Conservation (phyloP, 2,329 filamentous ascomycete species). For the Fusarium sp. region DNA sequence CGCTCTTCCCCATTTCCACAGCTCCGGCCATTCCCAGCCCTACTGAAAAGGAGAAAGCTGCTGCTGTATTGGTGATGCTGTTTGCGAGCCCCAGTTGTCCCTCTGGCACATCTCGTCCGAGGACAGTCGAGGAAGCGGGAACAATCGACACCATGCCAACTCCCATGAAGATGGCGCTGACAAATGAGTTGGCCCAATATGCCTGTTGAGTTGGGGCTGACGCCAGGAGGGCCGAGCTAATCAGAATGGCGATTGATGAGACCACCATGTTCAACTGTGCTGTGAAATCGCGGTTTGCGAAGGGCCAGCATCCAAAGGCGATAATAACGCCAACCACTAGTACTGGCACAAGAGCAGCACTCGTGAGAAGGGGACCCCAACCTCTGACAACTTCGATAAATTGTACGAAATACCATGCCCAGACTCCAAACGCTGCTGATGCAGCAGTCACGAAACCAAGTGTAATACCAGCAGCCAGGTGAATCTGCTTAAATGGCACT, state of each 20-base stretch:
- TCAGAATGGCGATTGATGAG: slow-evolving; percentile 28
- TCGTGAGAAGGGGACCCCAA: slow-evolving; percentile 33
- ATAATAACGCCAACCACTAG: slow-evolving; percentile 28
- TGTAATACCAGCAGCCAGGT: slow-evolving; percentile 18
- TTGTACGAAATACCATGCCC: slow-evolving; percentile 41
- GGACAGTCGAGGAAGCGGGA: slow-evolving; percentile 31
- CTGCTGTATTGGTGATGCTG: slow-evolving; percentile 28
- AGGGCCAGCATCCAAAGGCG: slow-evolving; percentile 28
- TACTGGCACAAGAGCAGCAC: slow-evolving; percentile 37
- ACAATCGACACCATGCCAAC: slow-evolving; percentile 37
- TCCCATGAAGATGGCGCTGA: slow-evolving; percentile 41
- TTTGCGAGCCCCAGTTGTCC: slow-evolving; percentile 36
- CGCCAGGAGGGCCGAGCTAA: slow-evolving; percentile 37
- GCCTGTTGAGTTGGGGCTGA: slow-evolving; percentile 34
- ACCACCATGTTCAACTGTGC: slow-evolving; percentile 30
- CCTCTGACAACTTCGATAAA: slow-evolving; percentile 37
- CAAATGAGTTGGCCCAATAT: slow-evolving; percentile 40
- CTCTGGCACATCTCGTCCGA: slow-evolving; percentile 33
- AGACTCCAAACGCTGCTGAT: slow-evolving; percentile 39
- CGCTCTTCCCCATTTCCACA: slow-evolving; percentile 28
- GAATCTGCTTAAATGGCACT: slow-evolving; percentile 36
- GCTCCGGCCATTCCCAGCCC: slow-evolving; percentile 40
- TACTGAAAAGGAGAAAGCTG: slow-evolving; percentile 35
- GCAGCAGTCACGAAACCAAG: slow-evolving; percentile 31
- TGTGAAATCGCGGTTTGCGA: slow-evolving; percentile 26